Base-by-base conservation (phyloP, 257 asterid species). In the Petrea volubilis region DNA sequence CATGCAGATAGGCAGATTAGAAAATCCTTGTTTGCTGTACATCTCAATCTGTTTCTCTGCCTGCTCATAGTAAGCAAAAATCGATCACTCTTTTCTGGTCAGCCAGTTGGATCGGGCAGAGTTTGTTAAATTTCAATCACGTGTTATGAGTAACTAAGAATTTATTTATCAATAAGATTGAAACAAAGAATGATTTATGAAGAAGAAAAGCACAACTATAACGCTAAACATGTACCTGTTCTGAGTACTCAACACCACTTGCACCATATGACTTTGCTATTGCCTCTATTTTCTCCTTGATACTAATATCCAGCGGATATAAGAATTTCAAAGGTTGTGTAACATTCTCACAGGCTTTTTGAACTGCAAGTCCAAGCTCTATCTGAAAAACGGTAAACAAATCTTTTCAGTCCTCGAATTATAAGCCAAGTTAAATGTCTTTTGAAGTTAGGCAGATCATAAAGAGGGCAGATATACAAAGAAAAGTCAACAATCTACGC, bases 221-320 rank as follows among this genome's bases (percentile, higher is more conserved):
- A 7, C 40, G 59, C 69, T 18, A 60, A 52, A 34, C 6, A 31
- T 29, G 31, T 78, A 95, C 99, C 96, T 95, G 90, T 67, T 95
- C 98, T 0, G 96, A 92, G 78, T 91, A 95, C 81, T 95, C 98
- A 38, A 95, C 95, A 1, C 98, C 96, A 28, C 85, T 83, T 69
- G 99, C 99, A 72, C 99, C 99, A 69, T 95, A 94, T 60, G 98
- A 94, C 77, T 83, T 91, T 6, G 96, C 98, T 75, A 95, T 95
- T 67, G 97, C 95, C 79, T 84, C 96, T 63, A 95, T 95, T 81
- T 94, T 95, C 79, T 90, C 95, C 79, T 95, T 89, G 81, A 95
- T 95, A 65, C 93, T 77, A 7, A 65, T 75, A 67, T 95, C 98
- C 76, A 94, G 75, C 36, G 97, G 90, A 74, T 94, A 94, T 85